Conservation (phyloP, 2,329 filamentous ascomycete species). For the Diaporthe humulicola region DNA sequence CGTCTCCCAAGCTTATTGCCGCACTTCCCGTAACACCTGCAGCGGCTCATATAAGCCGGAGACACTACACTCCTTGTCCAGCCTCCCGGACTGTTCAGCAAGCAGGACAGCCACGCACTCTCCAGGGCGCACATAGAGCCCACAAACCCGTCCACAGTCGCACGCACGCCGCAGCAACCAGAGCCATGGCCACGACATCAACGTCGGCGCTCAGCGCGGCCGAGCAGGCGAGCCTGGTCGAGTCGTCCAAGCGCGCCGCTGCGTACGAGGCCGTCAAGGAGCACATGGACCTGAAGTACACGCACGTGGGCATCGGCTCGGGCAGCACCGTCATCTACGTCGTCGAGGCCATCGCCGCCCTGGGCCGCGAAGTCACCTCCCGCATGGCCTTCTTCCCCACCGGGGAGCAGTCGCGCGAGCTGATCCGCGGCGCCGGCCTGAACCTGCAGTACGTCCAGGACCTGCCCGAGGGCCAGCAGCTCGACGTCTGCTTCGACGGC, state of each 20-base stretch:
- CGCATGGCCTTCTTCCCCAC: conserved; percentile 91
- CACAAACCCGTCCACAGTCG: neutral
- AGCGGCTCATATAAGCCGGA: conserved; percentile 31
- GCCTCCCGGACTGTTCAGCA: neutral
- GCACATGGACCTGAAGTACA: conserved; percentile 74
- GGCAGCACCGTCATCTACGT: conserved; percentile 88
- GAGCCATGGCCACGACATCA: conserved; percentile 53
- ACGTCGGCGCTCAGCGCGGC: conserved; percentile 43
- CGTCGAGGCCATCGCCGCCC: conserved; percentile 81
- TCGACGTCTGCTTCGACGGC: conserved; percentile 96
- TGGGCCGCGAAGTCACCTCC: conserved; percentile 65
- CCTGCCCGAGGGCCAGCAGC: conserved; percentile 67
- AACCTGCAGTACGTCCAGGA: conserved; percentile 83
- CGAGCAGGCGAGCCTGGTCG: conserved; percentile 61
- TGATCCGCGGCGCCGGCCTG: conserved; percentile 85
- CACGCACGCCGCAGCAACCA: conserved; percentile 30
- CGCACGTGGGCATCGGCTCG: conserved; percentile 83
- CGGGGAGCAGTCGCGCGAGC: conserved; percentile 88
- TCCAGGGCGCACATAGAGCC: neutral
- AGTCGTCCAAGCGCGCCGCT: conserved; percentile 81
- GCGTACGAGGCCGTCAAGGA: conserved; percentile 81
- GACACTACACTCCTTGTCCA: conserved; percentile 10
- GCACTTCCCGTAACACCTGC: conserved; percentile 15
- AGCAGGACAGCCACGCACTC: neutral
- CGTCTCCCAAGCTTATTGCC: conserved; percentile 20